Percentiles rank a stretch among this genome's conserved stretches.
These are phyloP conservation scores for Bauhinia variegata DNA, from an alignment of 306 rosid genomes.

Conservation along the genomic window DNA sequence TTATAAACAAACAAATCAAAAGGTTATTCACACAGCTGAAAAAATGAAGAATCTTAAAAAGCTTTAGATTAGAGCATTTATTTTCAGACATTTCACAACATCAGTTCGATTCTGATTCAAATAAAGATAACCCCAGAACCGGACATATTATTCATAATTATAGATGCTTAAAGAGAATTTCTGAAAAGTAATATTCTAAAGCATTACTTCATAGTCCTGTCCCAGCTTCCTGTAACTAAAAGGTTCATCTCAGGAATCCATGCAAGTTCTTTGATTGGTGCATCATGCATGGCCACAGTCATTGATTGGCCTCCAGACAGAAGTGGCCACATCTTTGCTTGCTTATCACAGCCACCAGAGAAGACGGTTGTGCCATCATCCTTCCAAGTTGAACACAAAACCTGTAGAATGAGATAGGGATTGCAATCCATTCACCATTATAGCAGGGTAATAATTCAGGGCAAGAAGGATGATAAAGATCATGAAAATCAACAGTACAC, in stretches of 20 bases:
- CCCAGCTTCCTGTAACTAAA: conserved; percentile 92
- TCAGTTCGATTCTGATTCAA: conserved; percentile 11
- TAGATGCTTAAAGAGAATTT: not conserved
- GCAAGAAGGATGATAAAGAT: not conserved
- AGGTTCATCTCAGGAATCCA: conserved; percentile 92
- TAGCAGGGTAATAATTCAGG: conserved; percentile 6
- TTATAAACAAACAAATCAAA: not conserved
- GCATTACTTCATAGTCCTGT: conserved; percentile 66
- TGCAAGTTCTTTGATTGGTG: conserved; percentile 76
- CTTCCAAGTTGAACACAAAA: conserved; percentile 88
- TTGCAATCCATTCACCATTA: not conserved
- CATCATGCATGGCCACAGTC: conserved; percentile 94
- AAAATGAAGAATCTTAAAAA: not conserved
- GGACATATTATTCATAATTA: not conserved
- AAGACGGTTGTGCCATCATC: conserved; percentile 94
- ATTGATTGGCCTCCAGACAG: conserved; percentile 79
- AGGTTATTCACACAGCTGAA: not conserved
- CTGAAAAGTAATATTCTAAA: conserved; percentile 18
- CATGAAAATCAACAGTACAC: not conserved
- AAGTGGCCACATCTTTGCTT: conserved; percentile 94
- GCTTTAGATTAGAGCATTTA: conserved; percentile 4
- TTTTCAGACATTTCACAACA: conserved; percentile 7
- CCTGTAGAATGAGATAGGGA: conserved; percentile 44
- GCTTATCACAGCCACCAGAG: conserved; percentile 97
- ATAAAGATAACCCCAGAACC: conserved; percentile 14